Base-by-base conservation (phyloP, 2,329 filamentous ascomycete genomes). In the Arthrobotrys iridis region DNA sequence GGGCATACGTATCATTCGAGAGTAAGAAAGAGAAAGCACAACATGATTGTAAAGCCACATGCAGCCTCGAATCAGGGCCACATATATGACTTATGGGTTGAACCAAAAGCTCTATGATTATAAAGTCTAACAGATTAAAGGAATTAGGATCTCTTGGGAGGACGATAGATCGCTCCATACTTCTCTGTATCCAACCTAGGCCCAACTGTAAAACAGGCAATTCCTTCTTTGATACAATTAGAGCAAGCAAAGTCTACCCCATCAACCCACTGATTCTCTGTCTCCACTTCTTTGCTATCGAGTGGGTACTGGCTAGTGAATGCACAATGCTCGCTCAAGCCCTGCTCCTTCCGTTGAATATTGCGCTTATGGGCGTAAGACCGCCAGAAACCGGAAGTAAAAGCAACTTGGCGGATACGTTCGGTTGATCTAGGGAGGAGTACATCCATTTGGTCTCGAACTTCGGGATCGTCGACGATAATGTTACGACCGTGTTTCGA, bases 251-350 rank as follows among this genome's bases (percentile, higher is more conserved):
- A 62, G 1, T 67, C 55, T 18, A 26, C 37, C 2, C 70, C 70
- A n/a, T 74, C 65, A 18, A 37, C 45, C 70, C 70, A 74, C 2
- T 46, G 70, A 8, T 74, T 57, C 5, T 67, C 45, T 1, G 52
- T 35, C 35, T 67, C 70, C 0, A 74, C 62, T 20, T 65, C 45
- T 1, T 55, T 24, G 37, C 70, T 74, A 26, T 66, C 55, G 11
- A 74, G n/a, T 13, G 62, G 62, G n/a, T 62, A 74, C 30, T 74
- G 70, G 26, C 70, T 74, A 8, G 70, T 74, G 30, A 66, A 74
- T 7, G 70, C 70, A 13, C 70, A 74, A n/a, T 74, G 70, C 8
- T 40, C 43, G 2, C 45, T 52, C 33, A 74, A 48, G 2, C 70
- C 70, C 4, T 63, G 52, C 7, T 66, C 70, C 18, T 5, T 20